Conservation (phyloP, 495 filamentous ascomycete genomes). For the Friedmanniomyces simplex region DNA sequence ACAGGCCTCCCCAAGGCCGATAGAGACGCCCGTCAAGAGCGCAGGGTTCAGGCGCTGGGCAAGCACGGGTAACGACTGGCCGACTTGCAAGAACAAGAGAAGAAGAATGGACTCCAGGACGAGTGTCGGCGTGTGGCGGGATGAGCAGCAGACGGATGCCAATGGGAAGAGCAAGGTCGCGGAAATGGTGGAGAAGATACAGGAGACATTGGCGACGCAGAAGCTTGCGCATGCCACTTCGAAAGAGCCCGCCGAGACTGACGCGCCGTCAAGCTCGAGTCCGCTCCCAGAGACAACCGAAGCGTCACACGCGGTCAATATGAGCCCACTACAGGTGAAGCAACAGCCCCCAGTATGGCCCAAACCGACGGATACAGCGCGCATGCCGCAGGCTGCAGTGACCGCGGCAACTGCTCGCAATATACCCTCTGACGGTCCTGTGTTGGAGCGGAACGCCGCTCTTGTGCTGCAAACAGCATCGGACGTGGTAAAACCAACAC, state of each 20-base stretch:
- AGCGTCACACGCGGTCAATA: constrained; percentile 24
- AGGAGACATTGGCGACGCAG: constrained; percentile 44
- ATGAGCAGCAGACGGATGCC: background rate
- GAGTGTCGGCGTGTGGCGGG: constrained; percentile 24
- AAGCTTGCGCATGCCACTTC: constrained; percentile 25
- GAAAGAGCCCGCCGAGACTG: constrained; percentile 5
- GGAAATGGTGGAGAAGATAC: constrained; percentile 55
- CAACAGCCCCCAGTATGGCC: constrained; percentile 10
- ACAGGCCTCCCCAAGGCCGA: constrained; percentile 30
- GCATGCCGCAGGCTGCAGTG: background rate
- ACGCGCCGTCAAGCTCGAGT: constrained; percentile 43
- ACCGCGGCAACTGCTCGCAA: background rate
- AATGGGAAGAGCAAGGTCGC: constrained; percentile 47
- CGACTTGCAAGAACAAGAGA: constrained; percentile 40
- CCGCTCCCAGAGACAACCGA: constrained; percentile 39
- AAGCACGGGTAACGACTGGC: constrained; percentile 64
- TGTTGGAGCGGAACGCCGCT: too few species aligned
- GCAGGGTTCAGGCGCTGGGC: constrained; percentile 31
- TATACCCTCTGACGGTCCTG: background rate
- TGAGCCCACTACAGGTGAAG: constrained; percentile 38
- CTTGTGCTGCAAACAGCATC: background rate
- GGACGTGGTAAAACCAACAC: background rate
- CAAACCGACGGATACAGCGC: background rate
- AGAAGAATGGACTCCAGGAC: constrained; percentile 44
- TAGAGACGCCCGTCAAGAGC: constrained; percentile 22